Conservation (phyloP, 192 early-diverging fungal genomes). For the Coemansia guatemalensis region DNA sequence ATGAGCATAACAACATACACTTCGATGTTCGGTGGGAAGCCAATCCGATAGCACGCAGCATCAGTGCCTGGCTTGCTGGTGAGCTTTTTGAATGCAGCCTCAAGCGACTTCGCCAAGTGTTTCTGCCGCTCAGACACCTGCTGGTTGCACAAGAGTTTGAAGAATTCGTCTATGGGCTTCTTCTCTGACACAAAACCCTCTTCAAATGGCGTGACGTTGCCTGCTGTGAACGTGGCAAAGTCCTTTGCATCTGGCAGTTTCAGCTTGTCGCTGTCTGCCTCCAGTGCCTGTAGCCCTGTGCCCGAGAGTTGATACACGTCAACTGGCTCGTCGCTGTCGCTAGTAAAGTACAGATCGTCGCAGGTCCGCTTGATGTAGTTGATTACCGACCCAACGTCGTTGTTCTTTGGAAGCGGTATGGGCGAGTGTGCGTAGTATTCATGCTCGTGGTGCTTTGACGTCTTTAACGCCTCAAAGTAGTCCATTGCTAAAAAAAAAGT, state of each 20-base stretch:
- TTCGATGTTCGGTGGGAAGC: conserved; percentile 42
- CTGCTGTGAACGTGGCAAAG: conserved; percentile 47
- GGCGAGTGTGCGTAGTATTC: conserved; percentile 35
- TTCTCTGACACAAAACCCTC: conserved; percentile 44
- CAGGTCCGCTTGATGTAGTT: conserved; percentile 43
- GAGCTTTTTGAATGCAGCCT: conserved; percentile 17
- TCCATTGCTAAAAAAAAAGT: conserved; percentile 39
- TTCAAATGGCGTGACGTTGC: conserved; percentile 12
- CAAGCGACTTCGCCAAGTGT: conserved; percentile 33
- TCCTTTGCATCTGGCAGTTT: conserved; percentile 29
- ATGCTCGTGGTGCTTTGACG: conserved; percentile 16
- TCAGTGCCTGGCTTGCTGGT: conserved; percentile 19
- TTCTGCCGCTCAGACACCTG: conserved; percentile 38
- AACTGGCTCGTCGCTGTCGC: conserved; percentile 54
- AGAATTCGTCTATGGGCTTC: conserved; percentile 24
- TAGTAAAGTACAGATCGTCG: conserved; percentile 48
- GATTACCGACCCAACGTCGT: conserved; percentile 26
- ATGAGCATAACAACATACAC: conserved; percentile 53
- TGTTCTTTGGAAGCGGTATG: conserved; percentile 20
- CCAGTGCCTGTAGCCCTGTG: conserved; percentile 27
- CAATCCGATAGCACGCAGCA: conserved; percentile 42
- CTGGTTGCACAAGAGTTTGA: conserved; percentile 30
- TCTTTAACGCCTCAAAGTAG: conserved; percentile 52
- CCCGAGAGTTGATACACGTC: conserved; percentile 44
- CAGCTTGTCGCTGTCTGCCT: conserved; percentile 37